Percentiles rank a stretch among this genome's conserved stretches.
Evolutionary conservation across 805 yeast genomes (phyloP).

Genomic region (Candida rishiriensis): DNA sequence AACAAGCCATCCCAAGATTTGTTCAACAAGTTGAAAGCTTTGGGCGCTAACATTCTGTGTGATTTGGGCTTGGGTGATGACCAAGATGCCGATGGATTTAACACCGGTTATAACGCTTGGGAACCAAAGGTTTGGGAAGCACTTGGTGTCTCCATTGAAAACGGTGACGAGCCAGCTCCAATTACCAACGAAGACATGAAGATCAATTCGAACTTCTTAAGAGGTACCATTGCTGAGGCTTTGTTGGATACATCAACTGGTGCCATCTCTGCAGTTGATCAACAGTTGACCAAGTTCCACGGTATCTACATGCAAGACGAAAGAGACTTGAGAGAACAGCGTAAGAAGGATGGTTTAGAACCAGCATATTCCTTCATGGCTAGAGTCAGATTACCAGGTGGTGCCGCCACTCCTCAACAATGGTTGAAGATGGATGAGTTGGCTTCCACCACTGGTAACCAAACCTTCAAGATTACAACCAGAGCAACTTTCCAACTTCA

Average conservation of each 20-base stretch:
- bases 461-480: constrained; percentile 90
- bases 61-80: constrained; percentile 92
- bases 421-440: constrained; percentile 84
- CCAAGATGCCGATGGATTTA: constrained; percentile 94
- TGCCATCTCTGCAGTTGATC: constrained; percentile 84
- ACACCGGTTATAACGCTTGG: constrained; percentile 89
- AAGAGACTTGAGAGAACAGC: constrained; percentile 89
- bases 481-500: constrained; percentile 97
- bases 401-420: constrained; percentile 80
- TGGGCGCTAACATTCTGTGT: constrained; percentile 71
- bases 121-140: constrained; percentile 82
- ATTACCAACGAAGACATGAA: constrained; percentile 96
- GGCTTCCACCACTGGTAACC: constrained; percentile 81
- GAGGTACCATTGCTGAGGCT: constrained; percentile 92
- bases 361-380: constrained; percentile 98
- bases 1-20: constrained; percentile 86
- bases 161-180: constrained; percentile 86
- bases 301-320: constrained; percentile 99
- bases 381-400: constrained; percentile 93
- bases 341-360: constrained; percentile 88
- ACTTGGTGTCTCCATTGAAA: constrained; percentile 82
- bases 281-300: constrained; percentile 94
- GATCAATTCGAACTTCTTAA: constrained; percentile 74
- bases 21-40: constrained; percentile 53
- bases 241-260: constrained; percentile 80